Evolutionary conservation across 768 basidiomycete species (phyloP), one percentile per base, ranked within the genome.

Genomic region (Mycena floridula): DNA sequence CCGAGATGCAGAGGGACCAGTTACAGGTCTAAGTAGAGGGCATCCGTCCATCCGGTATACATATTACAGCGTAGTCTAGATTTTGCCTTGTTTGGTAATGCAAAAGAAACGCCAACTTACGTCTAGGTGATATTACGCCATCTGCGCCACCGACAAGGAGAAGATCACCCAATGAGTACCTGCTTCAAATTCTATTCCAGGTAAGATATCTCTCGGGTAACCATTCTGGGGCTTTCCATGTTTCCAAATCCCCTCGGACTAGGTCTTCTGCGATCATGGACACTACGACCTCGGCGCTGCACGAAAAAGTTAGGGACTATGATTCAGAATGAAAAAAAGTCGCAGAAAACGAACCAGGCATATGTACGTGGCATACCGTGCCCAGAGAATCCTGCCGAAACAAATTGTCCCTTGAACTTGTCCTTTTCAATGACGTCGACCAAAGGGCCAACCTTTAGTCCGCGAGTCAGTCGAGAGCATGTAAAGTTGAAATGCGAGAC

Each of bases 321-420:
- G 23, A 38, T 18, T n/a, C 13, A n/a, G n/a, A 32, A 37, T 23
- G 18, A 42, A 30, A 9, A 45, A n/a, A 32, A 30, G 15, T 2
- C 49, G n/a, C n/a, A n/a, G n/a, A n/a, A n/a, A n/a, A n/a, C 73
- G 35, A 52, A 83, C 86, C 85, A 87, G 24, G 74, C 78, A 58
- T 73, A 88, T 0, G 82, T 77, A 4, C 84, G 76, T 3, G 87
- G 78, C 85, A 90, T 89, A 0, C 88, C 89, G 50, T 89, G 88
- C 1, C n/a, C n/a, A n/a, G n/a, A n/a, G n/a, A n/a, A 89, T 3
- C 86, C 88, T 0, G 81, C 86, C 6, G 79, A 67, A 13, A 89
- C 77, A 54, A 77, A 89, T 49, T 89, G 86, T 0, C 83, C 82
- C 6, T 68, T 52, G 46, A 69, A 72, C 1, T 53, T 44, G 5